phyloP scores from a whole-genome alignment of 352 stramenopile species.

The Pythium rishiriense region DNA sequence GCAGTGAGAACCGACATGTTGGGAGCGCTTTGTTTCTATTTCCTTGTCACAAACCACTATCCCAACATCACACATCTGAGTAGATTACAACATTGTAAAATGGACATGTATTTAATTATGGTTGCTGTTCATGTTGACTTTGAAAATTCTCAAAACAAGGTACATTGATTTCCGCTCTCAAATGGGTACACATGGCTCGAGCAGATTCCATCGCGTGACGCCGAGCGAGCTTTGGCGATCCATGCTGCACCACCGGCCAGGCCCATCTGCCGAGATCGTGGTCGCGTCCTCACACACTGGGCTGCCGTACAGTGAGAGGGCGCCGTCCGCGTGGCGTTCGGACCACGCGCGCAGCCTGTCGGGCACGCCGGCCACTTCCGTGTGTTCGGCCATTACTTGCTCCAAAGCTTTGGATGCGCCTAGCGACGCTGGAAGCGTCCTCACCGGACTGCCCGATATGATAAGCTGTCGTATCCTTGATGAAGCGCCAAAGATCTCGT shows the following conservation, averaged over 20 bases:
- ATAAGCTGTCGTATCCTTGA: neutral
- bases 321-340: neutral
- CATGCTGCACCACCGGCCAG: neutral
- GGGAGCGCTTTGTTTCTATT: neutral
- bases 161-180: neutral
- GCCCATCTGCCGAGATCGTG: neutral
- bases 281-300: neutral
- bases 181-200: neutral
- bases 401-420: neutral
- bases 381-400: constrained; percentile 2
- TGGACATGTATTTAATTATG: neutral
- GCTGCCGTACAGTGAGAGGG: constrained; percentile 3
- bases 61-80: neutral
- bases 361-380: neutral
- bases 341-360: neutral
- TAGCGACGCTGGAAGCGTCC: neutral
- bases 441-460: constrained; percentile 2
- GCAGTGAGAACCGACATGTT: neutral
- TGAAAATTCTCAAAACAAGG: constrained; percentile 3
- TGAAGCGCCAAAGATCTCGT: neutral
- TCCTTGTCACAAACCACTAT: neutral
- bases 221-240: neutral
- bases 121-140: neutral
- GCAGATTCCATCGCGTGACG: neutral
- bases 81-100: neutral